Conservation (phyloP, 208 protist species). For the Trypanosoma lewisi region DNA sequence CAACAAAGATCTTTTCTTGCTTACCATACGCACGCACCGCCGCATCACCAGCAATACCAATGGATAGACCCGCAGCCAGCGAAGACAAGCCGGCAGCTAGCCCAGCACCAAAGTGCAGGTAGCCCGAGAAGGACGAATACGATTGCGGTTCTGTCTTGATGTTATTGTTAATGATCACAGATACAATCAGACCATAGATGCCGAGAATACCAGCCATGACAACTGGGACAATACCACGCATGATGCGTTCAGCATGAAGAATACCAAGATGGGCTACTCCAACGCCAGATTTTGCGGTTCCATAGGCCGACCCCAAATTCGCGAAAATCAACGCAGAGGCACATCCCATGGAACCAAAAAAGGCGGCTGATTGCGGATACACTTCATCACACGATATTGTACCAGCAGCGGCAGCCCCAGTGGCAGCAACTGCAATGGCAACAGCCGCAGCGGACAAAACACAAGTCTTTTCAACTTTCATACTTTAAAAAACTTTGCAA, state of each 20-base stretch:
- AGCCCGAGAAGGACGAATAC: conserved; percentile 75
- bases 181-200: conserved; percentile 99
- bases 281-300: conserved; percentile 97
- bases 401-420: conserved; percentile 33
- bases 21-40: conserved; percentile 86
- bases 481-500: conserved; percentile 3
- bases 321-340: conserved; percentile 89
- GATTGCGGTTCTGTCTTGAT: conserved; percentile 68
- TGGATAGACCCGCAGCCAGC: conserved; percentile 97
- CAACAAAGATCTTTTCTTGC: conserved; percentile 98
- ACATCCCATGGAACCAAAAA: conserved; percentile 97
- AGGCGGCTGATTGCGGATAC: conserved; percentile 87
- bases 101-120: conserved; percentile 88
- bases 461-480: conserved; percentile 11
- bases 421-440: conserved; percentile 1
- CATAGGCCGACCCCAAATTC: conserved; percentile 98
- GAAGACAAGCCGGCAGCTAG: conserved; percentile 94
- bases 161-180: conserved; percentile 96
- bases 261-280: conserved; percentile 98
- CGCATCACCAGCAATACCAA: conserved; percentile 99
- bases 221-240: conserved; percentile 92
- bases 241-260: conserved; percentile 93
- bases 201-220: conserved; percentile 97
- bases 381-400: conserved; percentile 62
- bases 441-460: conserved; percentile 11